phyloP scores from a whole-genome alignment of 352 stramenopile genomes.

The Phytophthora hybrid region DNA sequence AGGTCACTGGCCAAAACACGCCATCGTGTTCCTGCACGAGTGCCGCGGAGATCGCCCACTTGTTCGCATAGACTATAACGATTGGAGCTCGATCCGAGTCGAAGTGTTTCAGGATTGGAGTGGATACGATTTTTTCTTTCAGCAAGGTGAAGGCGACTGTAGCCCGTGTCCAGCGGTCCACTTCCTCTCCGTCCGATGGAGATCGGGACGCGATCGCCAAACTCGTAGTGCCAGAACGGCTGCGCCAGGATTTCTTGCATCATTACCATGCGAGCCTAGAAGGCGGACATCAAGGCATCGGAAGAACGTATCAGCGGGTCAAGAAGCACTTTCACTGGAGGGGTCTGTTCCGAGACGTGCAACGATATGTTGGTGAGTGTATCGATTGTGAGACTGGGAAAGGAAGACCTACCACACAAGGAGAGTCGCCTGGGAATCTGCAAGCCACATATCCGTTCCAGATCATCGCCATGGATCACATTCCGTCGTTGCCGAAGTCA shows the following conservation, averaged over 20 bases:
- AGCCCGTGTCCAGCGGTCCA: no score
- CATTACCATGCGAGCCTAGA: background rate
- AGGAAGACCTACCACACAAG: background rate
- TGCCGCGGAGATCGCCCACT: no score
- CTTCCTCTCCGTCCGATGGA: no score
- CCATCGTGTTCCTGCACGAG: no score
- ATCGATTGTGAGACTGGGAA: background rate
- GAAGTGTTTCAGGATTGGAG: constrained; percentile 22
- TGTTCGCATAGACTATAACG: constrained; percentile 22
- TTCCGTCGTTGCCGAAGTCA: no score
- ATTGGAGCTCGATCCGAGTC: constrained; percentile 2
- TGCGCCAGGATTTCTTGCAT: background rate
- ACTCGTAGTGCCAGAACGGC: background rate
- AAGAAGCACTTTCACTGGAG: background rate
- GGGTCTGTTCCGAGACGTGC: background rate
- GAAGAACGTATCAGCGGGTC: background rate
- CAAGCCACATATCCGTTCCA: background rate
- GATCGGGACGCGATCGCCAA: no score
- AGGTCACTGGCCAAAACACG: no score
- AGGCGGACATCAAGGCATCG: background rate
- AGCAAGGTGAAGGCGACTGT: no score
- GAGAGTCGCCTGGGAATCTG: background rate
- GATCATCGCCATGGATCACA: no score
- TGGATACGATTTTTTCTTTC: background rate
- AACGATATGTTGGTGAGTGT: background rate